Evolutionary conservation across 2,329 filamentous ascomycete species (phyloP).

Genomic region (Penicillium sp.): DNA sequence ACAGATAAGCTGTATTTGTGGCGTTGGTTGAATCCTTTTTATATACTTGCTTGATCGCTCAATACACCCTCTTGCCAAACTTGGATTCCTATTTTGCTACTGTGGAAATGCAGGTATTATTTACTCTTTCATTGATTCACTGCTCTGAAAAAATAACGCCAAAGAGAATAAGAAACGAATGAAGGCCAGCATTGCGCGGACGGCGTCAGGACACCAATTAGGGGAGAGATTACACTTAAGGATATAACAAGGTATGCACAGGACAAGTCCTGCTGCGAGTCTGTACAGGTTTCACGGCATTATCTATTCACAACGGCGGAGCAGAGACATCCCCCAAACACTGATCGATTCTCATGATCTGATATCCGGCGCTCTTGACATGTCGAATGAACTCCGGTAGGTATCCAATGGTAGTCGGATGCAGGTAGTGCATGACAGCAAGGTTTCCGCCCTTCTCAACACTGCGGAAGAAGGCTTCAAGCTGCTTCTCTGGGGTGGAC

Average conservation of each 20-base stretch:
- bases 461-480: slow-evolving; percentile 63
- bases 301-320: slow-evolving; percentile 15
- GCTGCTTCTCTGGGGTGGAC: slow-evolving; percentile 62
- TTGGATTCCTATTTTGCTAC: neutral
- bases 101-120: neutral
- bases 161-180: neutral
- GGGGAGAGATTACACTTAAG: neutral
- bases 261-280: neutral
- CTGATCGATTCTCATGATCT: slow-evolving; percentile 65
- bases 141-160: neutral
- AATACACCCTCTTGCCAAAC: neutral
- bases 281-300: neutral
- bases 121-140: neutral
- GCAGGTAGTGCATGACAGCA: slow-evolving; percentile 68
- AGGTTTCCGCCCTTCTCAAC: slow-evolving; percentile 61
- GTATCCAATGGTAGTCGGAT: slow-evolving; percentile 62
- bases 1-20: neutral
- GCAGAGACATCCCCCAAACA: slow-evolving; percentile 58
- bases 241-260: neutral
- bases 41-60: neutral
- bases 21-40: neutral
- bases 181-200: neutral
- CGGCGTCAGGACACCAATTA: neutral
- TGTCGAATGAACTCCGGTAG: slow-evolving; percentile 63
- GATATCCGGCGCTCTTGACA: slow-evolving; percentile 62